These are phyloP conservation scores for Coriaria nepalensis DNA, from an alignment of 306 rosid genomes.

Conservation along the genomic window DNA sequence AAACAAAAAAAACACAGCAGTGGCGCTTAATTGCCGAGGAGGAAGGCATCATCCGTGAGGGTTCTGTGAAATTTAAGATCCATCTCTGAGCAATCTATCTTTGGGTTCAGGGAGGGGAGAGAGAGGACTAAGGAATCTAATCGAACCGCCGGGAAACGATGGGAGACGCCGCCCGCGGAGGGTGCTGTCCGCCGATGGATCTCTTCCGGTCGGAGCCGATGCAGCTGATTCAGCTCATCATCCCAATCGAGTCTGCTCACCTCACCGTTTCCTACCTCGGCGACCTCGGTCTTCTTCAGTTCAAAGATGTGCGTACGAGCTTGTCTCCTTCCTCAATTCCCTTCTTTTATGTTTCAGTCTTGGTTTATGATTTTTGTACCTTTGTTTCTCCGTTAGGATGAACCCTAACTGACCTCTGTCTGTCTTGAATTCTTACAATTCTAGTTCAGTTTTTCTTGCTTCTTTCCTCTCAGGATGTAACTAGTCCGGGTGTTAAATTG, in stretches of 20 bases:
- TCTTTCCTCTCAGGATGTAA: no score
- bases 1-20: no score
- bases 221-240: constrained; percentile 95
- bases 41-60: no score
- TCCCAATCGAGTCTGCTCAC: constrained; percentile 91
- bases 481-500: no score
- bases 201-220: constrained; percentile 96
- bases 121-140: neutral
- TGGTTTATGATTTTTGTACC: neutral
- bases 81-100: neutral
- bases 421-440: constrained; percentile 1
- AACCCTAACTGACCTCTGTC: constrained; percentile 18
- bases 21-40: no score
- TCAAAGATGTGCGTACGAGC: constrained; percentile 52
- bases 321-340: neutral
- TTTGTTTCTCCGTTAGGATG: constrained; percentile 3
- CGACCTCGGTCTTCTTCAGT: constrained; percentile 87
- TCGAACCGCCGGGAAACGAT: constrained; percentile 19
- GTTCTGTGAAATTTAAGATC: constrained; percentile 3
- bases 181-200: constrained; percentile 93
- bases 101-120: neutral
- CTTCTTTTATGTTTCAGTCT: neutral
- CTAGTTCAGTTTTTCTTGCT: no score
- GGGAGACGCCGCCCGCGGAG: constrained; percentile 48
- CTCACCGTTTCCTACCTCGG: constrained; percentile 82